Evolutionary conservation across 2,329 filamentous ascomycete genomes (phyloP).

Genomic region (Epichloe coenophiala): DNA sequence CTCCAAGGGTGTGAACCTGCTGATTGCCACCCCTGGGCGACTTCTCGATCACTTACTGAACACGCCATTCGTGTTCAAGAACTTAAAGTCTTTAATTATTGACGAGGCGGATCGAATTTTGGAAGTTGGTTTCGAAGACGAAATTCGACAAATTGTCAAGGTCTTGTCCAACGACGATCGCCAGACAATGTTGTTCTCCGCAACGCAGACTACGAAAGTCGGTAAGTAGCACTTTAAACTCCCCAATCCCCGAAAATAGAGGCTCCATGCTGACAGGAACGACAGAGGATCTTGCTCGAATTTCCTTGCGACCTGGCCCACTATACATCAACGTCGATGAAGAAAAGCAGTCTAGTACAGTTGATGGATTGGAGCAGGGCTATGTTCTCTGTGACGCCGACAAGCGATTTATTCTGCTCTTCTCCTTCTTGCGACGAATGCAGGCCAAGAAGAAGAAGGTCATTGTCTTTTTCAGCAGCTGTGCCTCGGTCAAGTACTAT

Average conservation of each 20-base stretch:
- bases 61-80: slow-evolving; percentile 86
- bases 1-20: slow-evolving; percentile 80
- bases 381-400: slow-evolving; percentile 91
- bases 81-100: slow-evolving; percentile 81
- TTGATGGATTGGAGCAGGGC: slow-evolving; percentile 87
- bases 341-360: slow-evolving; percentile 77
- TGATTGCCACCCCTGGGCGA: slow-evolving; percentile 87
- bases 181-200: slow-evolving; percentile 97
- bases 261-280: not conserved
- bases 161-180: slow-evolving; percentile 76
- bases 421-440: slow-evolving; percentile 76
- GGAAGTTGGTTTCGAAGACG: slow-evolving; percentile 96
- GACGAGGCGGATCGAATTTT: slow-evolving; percentile 95
- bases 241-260: not conserved
- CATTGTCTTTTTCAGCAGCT: slow-evolving; percentile 90
- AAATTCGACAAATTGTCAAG: slow-evolving; percentile 94
- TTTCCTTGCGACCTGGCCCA: slow-evolving; percentile 81
- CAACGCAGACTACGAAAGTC: slow-evolving; percentile 96
- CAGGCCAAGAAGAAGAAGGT: slow-evolving; percentile 85
- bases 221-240: slow-evolving; percentile 10
- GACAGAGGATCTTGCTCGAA: slow-evolving; percentile 75
- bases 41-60: slow-evolving; percentile 90
- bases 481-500: slow-evolving; percentile 91
- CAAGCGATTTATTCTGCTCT: slow-evolving; percentile 84
- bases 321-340: slow-evolving; percentile 97